Base-by-base conservation (phyloP, 257 asterid genomes). In the Verbena officinalis region DNA sequence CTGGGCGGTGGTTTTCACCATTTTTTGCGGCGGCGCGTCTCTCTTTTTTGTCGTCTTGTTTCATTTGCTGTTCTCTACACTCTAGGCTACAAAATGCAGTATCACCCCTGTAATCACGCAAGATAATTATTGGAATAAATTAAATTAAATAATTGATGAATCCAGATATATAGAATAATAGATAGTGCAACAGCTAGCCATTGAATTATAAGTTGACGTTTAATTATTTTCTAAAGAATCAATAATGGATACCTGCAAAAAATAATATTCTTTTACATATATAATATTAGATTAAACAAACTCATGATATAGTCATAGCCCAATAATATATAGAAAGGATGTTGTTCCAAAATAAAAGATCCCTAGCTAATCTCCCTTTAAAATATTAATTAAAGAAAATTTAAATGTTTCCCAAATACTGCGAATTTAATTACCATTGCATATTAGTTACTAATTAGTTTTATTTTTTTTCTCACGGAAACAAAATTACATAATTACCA, bases 51-150 rank as follows among this genome's bases (percentile, higher is more conserved):
- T 77, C 79, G 39, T 77, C 83, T 31, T 69, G 68, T 61, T 69
- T 60, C 71, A 77, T 77, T 60, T 73, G 77, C 42, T 77, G 68
- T 59, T 77, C 82, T 60, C 82, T 69, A 49, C 82, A 77, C 19
- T 73, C 82, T n/a, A 8, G 52, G 67, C 82, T 77, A 46, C 82
- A 73, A 54, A 73, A 77, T 54, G 83, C 83, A 4, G 73, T 65
- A 52, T 77, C 83, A 31, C 83, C 83, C 77, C 79, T 77, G 52
- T n/a, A 69, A 65, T 12, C 30, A 51, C 44, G 15, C 33, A 33
- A 22, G 57, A 34, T 0, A 33, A 31, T 12, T 30, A 40, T 8
- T 3, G 9, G 4, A 36, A 30, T 5, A 1, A 24, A 51, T 27
- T 21, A 9, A 52, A 36, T 36, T 36, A 9, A 36, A 36, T 36